phyloP scores from a whole-genome alignment of 257 asterid species.

The Capsicum rhomboideum region DNA sequence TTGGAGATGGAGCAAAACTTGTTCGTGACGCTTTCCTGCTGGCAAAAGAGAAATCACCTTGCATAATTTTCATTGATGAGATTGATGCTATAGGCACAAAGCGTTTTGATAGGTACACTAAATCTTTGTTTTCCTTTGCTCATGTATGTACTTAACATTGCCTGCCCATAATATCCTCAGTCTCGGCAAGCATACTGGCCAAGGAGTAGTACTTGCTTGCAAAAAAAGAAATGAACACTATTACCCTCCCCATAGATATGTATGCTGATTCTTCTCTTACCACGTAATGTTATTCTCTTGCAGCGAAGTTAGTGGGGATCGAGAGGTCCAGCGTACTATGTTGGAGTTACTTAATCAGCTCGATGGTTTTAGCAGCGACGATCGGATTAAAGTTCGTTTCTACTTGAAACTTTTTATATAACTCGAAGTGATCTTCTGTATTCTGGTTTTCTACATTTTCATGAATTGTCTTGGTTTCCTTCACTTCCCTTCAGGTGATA shows the following conservation, averaged over 20 bases:
- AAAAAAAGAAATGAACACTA: neutral
- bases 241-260: neutral
- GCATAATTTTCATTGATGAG: slow-evolving; percentile 90
- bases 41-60: slow-evolving; percentile 92
- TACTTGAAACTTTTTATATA: neutral
- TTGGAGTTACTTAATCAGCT: slow-evolving; percentile 88
- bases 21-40: slow-evolving; percentile 93
- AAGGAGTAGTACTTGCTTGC: neutral
- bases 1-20: slow-evolving; percentile 88
- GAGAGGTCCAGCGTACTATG: slow-evolving; percentile 94
- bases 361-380: slow-evolving; percentile 95
- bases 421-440: neutral
- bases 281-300: slow-evolving; percentile 8
- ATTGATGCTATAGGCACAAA: slow-evolving; percentile 95
- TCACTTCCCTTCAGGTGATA: slow-evolving; percentile 54
- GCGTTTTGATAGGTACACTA: slow-evolving; percentile 70
- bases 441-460: neutral
- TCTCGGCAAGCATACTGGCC: neutral
- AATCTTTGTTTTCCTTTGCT: neutral
- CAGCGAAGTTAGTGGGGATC: slow-evolving; percentile 94
- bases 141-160: neutral
- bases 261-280: neutral
- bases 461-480: neutral
- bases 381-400: slow-evolving; percentile 57
- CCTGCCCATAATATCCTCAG: neutral